Conservation (phyloP, 495 filamentous ascomycete genomes). For the Hypoxylon cercidicola region DNA sequence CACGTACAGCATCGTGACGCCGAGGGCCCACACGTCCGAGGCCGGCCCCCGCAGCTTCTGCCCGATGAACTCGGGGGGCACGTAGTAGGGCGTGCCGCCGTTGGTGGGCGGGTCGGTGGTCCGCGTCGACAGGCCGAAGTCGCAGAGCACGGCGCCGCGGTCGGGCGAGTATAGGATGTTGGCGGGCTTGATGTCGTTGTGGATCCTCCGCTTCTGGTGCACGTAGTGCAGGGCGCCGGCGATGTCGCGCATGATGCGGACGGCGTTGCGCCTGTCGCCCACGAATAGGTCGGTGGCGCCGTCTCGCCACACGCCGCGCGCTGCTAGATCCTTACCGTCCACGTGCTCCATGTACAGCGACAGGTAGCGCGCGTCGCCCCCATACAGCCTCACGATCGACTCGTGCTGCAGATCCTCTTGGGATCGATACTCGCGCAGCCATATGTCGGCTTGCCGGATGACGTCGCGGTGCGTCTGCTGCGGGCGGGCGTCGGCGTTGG, state of each 20-base stretch:
- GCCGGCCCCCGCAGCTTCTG: slow-evolving; percentile 56
- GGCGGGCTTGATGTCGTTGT: slow-evolving; percentile 64
- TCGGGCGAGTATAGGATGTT: slow-evolving; percentile 64
- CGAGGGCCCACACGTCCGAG: slow-evolving; percentile 62
- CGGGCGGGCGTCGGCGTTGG: slow-evolving; percentile 46
- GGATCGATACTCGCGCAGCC: slow-evolving; percentile 59
- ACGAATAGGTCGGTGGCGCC: slow-evolving; percentile 51
- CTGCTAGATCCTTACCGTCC: slow-evolving; percentile 57
- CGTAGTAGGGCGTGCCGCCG: slow-evolving; percentile 62
- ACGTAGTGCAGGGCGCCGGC: slow-evolving; percentile 58
- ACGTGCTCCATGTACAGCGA: slow-evolving; percentile 64
- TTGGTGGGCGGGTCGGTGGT: slow-evolving; percentile 51
- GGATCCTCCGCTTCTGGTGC: slow-evolving; percentile 55
- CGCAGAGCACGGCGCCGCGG: slow-evolving; percentile 61
- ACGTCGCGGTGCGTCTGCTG: slow-evolving; percentile 56
- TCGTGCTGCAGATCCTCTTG: slow-evolving; percentile 59
- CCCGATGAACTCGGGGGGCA: slow-evolving; percentile 61
- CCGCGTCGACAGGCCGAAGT: slow-evolving; percentile 57
- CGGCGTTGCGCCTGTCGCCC: slow-evolving; percentile 52
- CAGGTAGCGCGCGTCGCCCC: slow-evolving; percentile 60
- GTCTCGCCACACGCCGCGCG: slow-evolving; percentile 54
- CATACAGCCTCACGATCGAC: slow-evolving; percentile 59
- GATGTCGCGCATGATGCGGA: slow-evolving; percentile 59
- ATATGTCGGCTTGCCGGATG: slow-evolving; percentile 61
- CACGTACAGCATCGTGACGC: slow-evolving; percentile 62